Evolutionary conservation across 768 basidiomycete species (phyloP).

Genomic region (Zangia roseola): DNA sequence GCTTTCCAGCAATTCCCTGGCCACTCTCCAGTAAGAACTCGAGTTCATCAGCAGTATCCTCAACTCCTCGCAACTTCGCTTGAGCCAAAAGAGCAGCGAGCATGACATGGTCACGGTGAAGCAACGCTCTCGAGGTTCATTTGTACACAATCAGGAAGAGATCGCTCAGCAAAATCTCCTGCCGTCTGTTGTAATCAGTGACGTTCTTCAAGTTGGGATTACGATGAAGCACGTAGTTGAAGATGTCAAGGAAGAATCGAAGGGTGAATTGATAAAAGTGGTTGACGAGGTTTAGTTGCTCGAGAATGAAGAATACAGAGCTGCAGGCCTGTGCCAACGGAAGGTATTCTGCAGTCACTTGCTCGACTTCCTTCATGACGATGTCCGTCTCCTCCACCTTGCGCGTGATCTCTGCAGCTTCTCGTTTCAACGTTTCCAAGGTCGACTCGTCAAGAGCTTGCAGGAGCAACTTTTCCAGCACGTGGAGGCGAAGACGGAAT

Average conservation of each 20-base stretch:
- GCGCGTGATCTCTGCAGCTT: constrained; percentile 92
- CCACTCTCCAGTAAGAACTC: constrained; percentile 90
- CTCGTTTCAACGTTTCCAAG: constrained; percentile 90
- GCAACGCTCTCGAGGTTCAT: constrained; percentile 85
- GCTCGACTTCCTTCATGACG: constrained; percentile 94
- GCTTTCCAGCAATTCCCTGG: constrained; percentile 50
- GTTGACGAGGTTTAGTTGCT: constrained; percentile 89
- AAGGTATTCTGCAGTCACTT: constrained; percentile 92
- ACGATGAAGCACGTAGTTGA: constrained; percentile 89
- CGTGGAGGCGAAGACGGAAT: constrained; percentile 89
- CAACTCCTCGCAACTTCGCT: constrained; percentile 77
- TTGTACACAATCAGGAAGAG: constrained; percentile 89
- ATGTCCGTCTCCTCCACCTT: constrained; percentile 97
- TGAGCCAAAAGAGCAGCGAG: constrained; percentile 88
- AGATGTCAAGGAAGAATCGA: constrained; percentile 97
- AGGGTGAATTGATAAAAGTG: constrained; percentile 99
- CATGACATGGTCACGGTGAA: constrained; percentile 89
- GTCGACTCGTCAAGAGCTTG: constrained; percentile 97
- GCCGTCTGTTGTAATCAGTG: constrained; percentile 67
- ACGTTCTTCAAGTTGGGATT: constrained; percentile 87
- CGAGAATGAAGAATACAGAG: constrained; percentile 94
- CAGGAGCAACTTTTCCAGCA: constrained; percentile 87
- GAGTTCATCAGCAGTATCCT: constrained; percentile 80
- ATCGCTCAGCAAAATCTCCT: constrained; percentile 80
- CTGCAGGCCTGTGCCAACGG: constrained; percentile 96